These are phyloP conservation scores for Eutrema heterophyllum DNA, from an alignment of 345 rosid species.

Conservation along the genomic window DNA sequence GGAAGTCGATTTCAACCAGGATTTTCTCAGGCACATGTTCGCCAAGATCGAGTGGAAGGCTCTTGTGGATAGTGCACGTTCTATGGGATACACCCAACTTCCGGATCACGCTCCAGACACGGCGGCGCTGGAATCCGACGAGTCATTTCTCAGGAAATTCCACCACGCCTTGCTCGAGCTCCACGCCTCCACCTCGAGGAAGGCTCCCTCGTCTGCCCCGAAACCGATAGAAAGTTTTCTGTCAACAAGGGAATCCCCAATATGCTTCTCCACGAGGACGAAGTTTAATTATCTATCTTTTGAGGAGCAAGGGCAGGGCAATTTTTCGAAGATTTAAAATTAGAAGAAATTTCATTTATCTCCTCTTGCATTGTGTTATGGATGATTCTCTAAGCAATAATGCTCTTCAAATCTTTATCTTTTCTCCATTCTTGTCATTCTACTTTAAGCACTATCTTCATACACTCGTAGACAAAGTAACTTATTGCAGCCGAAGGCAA, in stretches of 20 bases:
- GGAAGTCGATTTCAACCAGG: conserved; percentile 64
- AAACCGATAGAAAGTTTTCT: conserved; percentile 57
- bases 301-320: too few relatives aligned
- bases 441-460: conserved; percentile 88
- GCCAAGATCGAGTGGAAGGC: conserved; percentile 76
- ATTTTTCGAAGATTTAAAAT: neutral
- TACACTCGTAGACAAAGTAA: conserved; percentile 72
- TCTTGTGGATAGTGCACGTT: conserved; percentile 50
- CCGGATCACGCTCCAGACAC: conserved; percentile 48
- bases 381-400: neutral
- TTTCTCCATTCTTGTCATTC: conserved; percentile 32
- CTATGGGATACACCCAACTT: conserved; percentile 61
- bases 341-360: neutral
- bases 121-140: conserved; percentile 51
- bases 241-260: conserved; percentile 75
- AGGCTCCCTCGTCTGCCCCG: conserved; percentile 73
- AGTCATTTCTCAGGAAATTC: conserved; percentile 48
- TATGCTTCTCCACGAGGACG: conserved; percentile 86
- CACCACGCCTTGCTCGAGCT: conserved; percentile 82
- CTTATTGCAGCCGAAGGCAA: conserved; percentile 92
- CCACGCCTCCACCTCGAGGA: conserved; percentile 75
- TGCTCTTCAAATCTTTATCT: neutral
- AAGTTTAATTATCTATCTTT: conserved; percentile 38
- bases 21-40: conserved; percentile 59
- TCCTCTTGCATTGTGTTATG: neutral